phyloP scores from a whole-genome alignment of 2,329 filamentous ascomycete species.

The Chaetomium sp. region DNA sequence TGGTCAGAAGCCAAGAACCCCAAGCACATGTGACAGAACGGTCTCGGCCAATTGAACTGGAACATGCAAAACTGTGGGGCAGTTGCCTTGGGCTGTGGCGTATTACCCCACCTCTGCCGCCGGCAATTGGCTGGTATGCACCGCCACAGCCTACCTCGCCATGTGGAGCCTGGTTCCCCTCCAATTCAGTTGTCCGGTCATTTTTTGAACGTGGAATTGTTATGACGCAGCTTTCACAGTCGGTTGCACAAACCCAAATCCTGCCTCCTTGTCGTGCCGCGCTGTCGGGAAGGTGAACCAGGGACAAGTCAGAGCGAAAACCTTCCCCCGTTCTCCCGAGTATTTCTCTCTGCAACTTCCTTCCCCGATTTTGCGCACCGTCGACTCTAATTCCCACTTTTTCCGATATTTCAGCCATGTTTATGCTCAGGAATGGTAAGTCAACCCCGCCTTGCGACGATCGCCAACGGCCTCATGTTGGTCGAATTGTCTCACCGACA shows the following conservation, averaged over 20 bases:
- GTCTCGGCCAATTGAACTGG: background rate
- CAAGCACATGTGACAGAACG: background rate
- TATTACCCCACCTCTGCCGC: background rate
- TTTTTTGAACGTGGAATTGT: constrained; percentile 29
- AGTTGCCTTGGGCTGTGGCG: constrained; percentile 20
- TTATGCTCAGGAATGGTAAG: constrained; percentile 51
- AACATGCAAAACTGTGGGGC: background rate
- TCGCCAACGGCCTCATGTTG: background rate
- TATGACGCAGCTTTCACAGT: constrained; percentile 38
- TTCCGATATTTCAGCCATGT: constrained; percentile 39
- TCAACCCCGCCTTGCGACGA: constrained; percentile 28
- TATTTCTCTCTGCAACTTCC: background rate
- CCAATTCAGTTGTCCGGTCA: constrained; percentile 29
- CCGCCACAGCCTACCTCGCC: constrained; percentile 31
- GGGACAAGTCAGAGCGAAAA: background rate
- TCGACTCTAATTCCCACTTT: constrained; percentile 6
- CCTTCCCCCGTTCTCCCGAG: constrained; percentile 9
- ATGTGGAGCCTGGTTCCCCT: constrained; percentile 19
- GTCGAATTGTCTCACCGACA: background rate
- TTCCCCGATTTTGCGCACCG: background rate
- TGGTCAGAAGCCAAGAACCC: background rate
- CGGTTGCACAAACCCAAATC: constrained; percentile 23
- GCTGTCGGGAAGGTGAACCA: constrained; percentile 1
- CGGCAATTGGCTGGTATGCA: constrained; percentile 31
- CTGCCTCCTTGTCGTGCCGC: constrained; percentile 12